These are phyloP conservation scores for Homolaphlyctis polyrhiza DNA, from an alignment of 371 early-diverging fungal species.

Conservation along the genomic window DNA sequence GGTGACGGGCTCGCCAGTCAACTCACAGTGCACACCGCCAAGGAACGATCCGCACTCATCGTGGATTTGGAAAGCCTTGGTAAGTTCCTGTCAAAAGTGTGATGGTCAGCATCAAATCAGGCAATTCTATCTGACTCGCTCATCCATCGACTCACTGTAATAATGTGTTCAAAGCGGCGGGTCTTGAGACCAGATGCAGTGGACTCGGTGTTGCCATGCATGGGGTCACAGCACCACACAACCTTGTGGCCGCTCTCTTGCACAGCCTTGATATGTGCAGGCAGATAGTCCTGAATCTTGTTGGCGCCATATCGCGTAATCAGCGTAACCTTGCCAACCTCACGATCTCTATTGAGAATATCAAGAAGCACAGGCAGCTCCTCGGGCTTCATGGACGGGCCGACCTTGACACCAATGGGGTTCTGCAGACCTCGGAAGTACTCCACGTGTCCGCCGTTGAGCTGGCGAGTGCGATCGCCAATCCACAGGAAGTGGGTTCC, in stretches of 20 bases:
- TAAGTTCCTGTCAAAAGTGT: constrained; percentile 54
- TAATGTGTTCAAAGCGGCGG: constrained; percentile 79
- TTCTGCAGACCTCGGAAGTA: constrained; percentile 93
- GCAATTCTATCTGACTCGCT: background rate
- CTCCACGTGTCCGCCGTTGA: constrained; percentile 92
- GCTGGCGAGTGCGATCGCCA: constrained; percentile 94
- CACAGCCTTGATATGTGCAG: constrained; percentile 86
- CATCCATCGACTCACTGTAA: constrained; percentile 8
- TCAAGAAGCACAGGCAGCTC: constrained; percentile 77
- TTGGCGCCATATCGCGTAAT: constrained; percentile 91
- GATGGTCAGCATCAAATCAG: background rate
- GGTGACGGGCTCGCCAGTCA: constrained; percentile 79
- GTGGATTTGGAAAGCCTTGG: constrained; percentile 79
- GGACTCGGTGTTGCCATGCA: constrained; percentile 95
- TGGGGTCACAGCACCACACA: constrained; percentile 91
- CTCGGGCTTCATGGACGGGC: constrained; percentile 82
- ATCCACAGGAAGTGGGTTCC: constrained; percentile 96
- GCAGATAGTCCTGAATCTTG: constrained; percentile 73
- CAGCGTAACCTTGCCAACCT: constrained; percentile 77
- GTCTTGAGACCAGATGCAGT: constrained; percentile 83
- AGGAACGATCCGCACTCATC: constrained; percentile 63
- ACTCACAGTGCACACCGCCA: constrained; percentile 94
- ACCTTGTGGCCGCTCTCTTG: constrained; percentile 73
- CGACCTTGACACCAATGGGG: constrained; percentile 95
- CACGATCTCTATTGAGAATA: constrained; percentile 79